A percentile compares a stretch with the other conserved stretches of the same genome.
phyloP scores from a whole-genome alignment of 2,329 filamentous ascomycete genomes.

The Apiospora phragmitis region DNA sequence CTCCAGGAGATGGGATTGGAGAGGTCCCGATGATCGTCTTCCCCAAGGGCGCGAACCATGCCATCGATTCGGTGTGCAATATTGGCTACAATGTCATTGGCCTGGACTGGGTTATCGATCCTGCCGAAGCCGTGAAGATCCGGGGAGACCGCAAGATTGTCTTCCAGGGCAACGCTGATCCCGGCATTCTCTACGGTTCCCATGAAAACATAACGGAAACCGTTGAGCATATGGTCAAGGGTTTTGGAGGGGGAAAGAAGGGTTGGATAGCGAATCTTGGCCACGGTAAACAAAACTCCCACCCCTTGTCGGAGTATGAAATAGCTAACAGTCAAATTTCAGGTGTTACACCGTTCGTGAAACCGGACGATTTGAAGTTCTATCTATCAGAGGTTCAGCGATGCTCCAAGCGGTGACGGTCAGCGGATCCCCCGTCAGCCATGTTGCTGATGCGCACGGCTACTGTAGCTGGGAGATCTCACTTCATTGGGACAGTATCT shows the following conservation, averaged over 20 bases:
- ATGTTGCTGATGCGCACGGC: not conserved
- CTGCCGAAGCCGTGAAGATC: constrained; percentile 77
- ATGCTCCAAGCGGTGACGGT: constrained; percentile 47
- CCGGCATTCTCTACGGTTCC: constrained; percentile 86
- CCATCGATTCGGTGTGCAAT: constrained; percentile 81
- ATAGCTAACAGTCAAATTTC: constrained; percentile 11
- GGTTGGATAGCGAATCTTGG: constrained; percentile 98
- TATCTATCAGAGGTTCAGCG: constrained; percentile 92
- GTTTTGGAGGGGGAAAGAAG: constrained; percentile 75
- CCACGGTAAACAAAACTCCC: constrained; percentile 66
- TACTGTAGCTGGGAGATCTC: constrained; percentile 1
- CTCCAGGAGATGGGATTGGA: constrained; percentile 75
- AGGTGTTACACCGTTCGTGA: constrained; percentile 93
- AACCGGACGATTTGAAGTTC: constrained; percentile 90
- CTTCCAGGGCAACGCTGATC: constrained; percentile 94
- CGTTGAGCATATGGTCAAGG: constrained; percentile 83
- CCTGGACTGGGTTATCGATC: constrained; percentile 92
- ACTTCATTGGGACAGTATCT: constrained; percentile 2
- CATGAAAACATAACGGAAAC: constrained; percentile 77
- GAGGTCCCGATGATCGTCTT: constrained; percentile 96
- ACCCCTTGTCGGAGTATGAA: not conserved
- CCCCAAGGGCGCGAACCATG: constrained; percentile 96
- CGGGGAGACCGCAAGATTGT: constrained; percentile 74
- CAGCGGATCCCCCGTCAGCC: not conserved
- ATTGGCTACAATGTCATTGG: constrained; percentile 93